Conservation (phyloP, 805 yeast genomes). For the Suhomyces emberorum region DNA sequence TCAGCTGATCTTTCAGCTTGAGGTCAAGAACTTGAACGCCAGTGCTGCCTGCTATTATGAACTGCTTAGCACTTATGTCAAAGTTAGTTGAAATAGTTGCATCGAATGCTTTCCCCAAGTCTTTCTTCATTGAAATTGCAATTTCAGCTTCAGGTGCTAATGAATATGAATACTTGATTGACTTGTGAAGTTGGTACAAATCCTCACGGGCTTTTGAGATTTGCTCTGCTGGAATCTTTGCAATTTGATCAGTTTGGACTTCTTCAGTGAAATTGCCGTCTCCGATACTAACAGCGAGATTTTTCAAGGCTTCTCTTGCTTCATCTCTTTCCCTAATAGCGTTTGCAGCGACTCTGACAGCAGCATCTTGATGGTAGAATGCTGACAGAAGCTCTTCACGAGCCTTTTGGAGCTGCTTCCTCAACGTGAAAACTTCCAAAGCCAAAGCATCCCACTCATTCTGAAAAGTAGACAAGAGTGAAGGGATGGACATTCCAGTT, state of each 20-base stretch:
- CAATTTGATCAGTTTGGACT: conserved; percentile 1
- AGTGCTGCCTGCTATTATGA: conserved; percentile 11
- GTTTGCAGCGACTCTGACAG: conserved; percentile 76
- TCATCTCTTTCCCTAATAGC: conserved; percentile 76
- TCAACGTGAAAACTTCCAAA: conserved; percentile 70
- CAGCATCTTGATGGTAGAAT: conserved; percentile 85
- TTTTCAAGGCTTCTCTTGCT: conserved; percentile 60
- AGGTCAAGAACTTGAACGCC: neutral
- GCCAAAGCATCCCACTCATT: conserved; percentile 89
- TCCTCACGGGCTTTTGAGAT: conserved; percentile 28
- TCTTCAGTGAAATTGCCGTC: neutral
- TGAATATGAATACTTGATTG: conserved; percentile 20
- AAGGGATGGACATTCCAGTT: conserved; percentile 67
- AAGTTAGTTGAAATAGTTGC: neutral
- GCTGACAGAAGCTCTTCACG: conserved; percentile 74
- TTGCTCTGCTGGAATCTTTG: conserved; percentile 18
- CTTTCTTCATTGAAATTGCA: neutral
- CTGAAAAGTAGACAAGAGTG: conserved; percentile 70
- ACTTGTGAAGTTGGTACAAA: conserved; percentile 35
- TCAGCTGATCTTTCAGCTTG: neutral
- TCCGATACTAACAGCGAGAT: conserved; percentile 44
- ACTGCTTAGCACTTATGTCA: conserved; percentile 12
- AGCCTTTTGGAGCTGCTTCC: conserved; percentile 65
- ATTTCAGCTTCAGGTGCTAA: neutral
- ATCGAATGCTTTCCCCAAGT: neutral